Percentiles rank a stretch among this genome's conserved stretches.
phyloP scores from a whole-genome alignment of 164 flowering plant species.

The Dillenia suffruticosa region DNA sequence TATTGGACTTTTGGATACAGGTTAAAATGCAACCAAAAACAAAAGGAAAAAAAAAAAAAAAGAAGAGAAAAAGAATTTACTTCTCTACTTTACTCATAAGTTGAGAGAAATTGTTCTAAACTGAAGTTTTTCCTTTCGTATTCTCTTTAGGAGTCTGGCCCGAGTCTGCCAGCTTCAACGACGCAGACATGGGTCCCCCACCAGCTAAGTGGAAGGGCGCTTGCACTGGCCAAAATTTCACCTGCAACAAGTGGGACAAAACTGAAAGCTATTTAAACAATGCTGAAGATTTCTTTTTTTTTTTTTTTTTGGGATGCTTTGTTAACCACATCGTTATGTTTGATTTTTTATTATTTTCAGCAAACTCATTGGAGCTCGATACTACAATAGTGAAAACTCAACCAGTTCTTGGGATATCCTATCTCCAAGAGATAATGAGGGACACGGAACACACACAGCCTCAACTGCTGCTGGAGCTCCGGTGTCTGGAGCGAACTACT shows the following conservation, averaged over 20 bases:
- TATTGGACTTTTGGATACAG: no score
- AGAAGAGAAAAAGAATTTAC: no score
- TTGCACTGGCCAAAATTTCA: not conserved
- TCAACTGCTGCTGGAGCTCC: not conserved
- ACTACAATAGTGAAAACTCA: not conserved
- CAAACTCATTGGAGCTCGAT: constrained; percentile 7
- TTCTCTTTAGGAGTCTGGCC: not conserved
- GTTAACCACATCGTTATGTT: not conserved
- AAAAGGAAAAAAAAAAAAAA: no score
- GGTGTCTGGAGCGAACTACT: not conserved
- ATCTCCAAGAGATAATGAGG: not conserved
- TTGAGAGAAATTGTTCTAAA: no score
- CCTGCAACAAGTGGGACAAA: not conserved
- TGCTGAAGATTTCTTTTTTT: no score
- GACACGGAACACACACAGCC: constrained; percentile 3
- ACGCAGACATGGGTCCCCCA: not conserved
- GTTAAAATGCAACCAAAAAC: no score
- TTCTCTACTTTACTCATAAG: no score
- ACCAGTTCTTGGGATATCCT: not conserved
- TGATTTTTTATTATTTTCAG: not conserved
- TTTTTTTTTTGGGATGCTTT: no score
- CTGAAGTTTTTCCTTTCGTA: not conserved
- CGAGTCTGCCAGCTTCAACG: not conserved
- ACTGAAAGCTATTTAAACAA: not conserved
- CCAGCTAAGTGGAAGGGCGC: not conserved